Conservation (phyloP, 2,329 filamentous ascomycete species). For the Aspergillus phoenicis region DNA sequence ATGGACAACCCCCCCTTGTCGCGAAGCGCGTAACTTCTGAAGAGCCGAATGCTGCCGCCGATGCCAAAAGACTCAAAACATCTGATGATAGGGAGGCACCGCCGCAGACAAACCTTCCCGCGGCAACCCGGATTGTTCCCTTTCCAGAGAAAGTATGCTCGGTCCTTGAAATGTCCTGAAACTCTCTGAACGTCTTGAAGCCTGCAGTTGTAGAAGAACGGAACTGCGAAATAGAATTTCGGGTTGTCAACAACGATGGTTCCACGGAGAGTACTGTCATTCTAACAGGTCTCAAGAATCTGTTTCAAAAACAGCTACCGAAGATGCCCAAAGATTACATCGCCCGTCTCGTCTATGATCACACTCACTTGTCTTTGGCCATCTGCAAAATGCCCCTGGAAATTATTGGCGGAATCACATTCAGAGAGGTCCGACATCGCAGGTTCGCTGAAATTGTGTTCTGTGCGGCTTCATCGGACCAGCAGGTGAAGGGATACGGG, state of each 20-base stretch:
- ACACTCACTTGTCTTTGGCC: constrained; percentile 92
- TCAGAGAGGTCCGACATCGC: constrained; percentile 84
- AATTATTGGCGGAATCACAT: constrained; percentile 90
- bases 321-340: constrained; percentile 99
- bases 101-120: too few species aligned
- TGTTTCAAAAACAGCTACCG: constrained; percentile 96
- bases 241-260: constrained; percentile 96
- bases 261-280: constrained; percentile 87
- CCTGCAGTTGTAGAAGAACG: constrained; percentile 92
- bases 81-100: too few species aligned
- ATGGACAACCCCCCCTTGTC: too few species aligned
- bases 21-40: too few species aligned
- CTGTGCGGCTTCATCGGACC: constrained; percentile 94
- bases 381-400: constrained; percentile 96
- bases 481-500: constrained; percentile 98
- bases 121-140: too few species aligned
- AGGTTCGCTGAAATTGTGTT: constrained; percentile 98
- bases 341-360: constrained; percentile 92
- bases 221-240: constrained; percentile 91
- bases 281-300: constrained; percentile 90
- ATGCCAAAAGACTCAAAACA: too few species aligned
- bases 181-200: constrained; percentile 41
- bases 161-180: too few species aligned
- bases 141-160: too few species aligned
- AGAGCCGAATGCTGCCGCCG: too few species aligned